Evolutionary conservation across 148 eudicot species (phyloP), one percentile per base, ranked within the genome.

Genomic region (Camellia japonica): DNA sequence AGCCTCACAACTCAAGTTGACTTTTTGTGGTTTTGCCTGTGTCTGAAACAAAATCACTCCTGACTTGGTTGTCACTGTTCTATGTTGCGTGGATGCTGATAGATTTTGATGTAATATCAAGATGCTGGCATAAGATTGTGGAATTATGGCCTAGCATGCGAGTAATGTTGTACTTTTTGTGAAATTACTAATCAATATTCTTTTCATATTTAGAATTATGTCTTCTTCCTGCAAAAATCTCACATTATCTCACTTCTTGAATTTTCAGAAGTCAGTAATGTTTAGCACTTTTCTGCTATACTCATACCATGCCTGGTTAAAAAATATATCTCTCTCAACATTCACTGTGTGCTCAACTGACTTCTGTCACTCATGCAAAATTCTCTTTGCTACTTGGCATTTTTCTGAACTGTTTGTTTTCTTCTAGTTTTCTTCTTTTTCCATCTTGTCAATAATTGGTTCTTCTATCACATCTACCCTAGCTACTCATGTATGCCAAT

Each of bases 1-100:
- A 68, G 71, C 71, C 71, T 30, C 71, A 68, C 46, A 68, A 68
- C 15, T 18, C 71, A 68, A 68, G 71, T 68, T 68, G 49, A 42
- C 71, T 5, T 68, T 68, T 68, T 68, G 49, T 49, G n/a, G 8
- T 68, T 68, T 38, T 67, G 14, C 71, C 18, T 68, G 38, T 5
- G n/a, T 5, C 43, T 42, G n/a, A 46, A 42, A 68, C 6, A 13
- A 68, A 49, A 49, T 49, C 52, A 49, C 52, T 49, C 52, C 52
- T 49, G 0, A 49, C 7, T 30, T 30, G 38, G 71, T 14, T 41
- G 15, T n/a, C 42, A 68, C 71, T 68, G 43, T 42, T 68, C 3
- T 14, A 42, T 68, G 71, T 68, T 42, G 71, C 49, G 15, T 68
- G 16, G 52, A 4, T 7, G 7, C 52, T 49, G 52, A 49, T 49